Percentiles rank a stretch among this genome's conserved stretches.
phyloP scores from a whole-genome alignment of 1,139 yeast species.

The Ogataea hybrid region DNA sequence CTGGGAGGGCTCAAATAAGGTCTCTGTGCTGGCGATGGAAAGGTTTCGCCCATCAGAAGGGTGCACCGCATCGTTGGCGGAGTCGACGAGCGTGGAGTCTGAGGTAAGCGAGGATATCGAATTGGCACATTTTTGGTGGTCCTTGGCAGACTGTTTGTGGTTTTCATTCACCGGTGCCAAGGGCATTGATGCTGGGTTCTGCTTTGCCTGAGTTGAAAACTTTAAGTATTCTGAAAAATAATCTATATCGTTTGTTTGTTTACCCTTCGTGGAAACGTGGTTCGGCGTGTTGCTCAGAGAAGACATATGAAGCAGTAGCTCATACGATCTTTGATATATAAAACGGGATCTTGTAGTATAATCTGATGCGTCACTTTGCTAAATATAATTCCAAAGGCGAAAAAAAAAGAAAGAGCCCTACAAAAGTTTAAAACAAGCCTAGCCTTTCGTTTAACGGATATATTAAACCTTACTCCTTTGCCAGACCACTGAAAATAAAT shows the following conservation, averaged over 20 bases:
- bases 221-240: conserved; percentile 3
- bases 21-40: conserved; percentile 21
- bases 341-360: neutral
- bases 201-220: neutral
- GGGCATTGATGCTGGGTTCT: neutral
- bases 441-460: neutral
- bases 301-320: conserved; percentile 9
- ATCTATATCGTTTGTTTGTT: conserved; percentile 3
- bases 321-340: conserved; percentile 1
- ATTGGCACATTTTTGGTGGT: conserved; percentile 17
- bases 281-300: conserved; percentile 20
- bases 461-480: neutral
- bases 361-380: conserved; percentile 5
- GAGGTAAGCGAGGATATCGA: conserved; percentile 21
- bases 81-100: conserved; percentile 20
- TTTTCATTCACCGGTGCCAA: conserved; percentile 4
- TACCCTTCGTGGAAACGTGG: conserved; percentile 14
- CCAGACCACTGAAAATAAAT: conserved; percentile 1
- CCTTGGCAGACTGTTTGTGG: neutral
- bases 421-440: conserved; percentile 2
- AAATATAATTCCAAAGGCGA: conserved; percentile 4
- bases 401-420: conserved; percentile 6
- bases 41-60: conserved; percentile 6
- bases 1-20: conserved; percentile 18
- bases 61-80: conserved; percentile 1